Conservation (phyloP, 2,329 filamentous ascomycete genomes). For the Amphichorda felina region DNA sequence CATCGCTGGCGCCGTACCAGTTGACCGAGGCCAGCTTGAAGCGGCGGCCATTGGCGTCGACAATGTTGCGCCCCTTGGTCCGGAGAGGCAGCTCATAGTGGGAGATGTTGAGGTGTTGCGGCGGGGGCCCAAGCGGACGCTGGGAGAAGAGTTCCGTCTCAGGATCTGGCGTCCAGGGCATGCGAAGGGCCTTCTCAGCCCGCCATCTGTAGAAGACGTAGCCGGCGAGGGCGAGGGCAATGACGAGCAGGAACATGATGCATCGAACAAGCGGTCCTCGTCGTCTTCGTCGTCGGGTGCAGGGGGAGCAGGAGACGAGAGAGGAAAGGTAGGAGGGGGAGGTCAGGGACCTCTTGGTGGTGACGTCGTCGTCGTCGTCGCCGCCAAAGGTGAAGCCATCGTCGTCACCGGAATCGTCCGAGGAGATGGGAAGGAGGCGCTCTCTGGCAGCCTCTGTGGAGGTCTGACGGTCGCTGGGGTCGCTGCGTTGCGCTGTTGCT, state of each 20-base stretch:
- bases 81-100: conserved; percentile 44
- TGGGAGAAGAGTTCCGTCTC: conserved; percentile 33
- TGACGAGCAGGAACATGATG: conserved; percentile 14
- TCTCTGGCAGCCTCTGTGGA: too few relatives aligned
- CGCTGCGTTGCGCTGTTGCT: too few relatives aligned
- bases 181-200: conserved; percentile 27
- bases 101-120: conserved; percentile 27
- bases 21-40: conserved; percentile 55
- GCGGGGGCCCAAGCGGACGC: conserved; percentile 32
- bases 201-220: conserved; percentile 30
- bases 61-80: conserved; percentile 46
- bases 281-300: too few relatives aligned
- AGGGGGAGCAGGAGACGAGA: too few relatives aligned
- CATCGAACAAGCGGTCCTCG: too few relatives aligned
- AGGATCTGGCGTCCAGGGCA: conserved; percentile 37
- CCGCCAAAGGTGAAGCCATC: too few relatives aligned
- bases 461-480: too few relatives aligned
- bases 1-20: conserved; percentile 61
- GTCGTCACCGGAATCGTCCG: too few relatives aligned
- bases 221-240: conserved; percentile 14
- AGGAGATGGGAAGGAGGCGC: too few relatives aligned
- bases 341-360: too few relatives aligned
- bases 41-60: conserved; percentile 42
- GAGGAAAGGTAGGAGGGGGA: too few relatives aligned
- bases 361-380: too few relatives aligned